Evolutionary conservation across 352 stramenopile species (phyloP).

Genomic region (Pythium phragmitis): DNA sequence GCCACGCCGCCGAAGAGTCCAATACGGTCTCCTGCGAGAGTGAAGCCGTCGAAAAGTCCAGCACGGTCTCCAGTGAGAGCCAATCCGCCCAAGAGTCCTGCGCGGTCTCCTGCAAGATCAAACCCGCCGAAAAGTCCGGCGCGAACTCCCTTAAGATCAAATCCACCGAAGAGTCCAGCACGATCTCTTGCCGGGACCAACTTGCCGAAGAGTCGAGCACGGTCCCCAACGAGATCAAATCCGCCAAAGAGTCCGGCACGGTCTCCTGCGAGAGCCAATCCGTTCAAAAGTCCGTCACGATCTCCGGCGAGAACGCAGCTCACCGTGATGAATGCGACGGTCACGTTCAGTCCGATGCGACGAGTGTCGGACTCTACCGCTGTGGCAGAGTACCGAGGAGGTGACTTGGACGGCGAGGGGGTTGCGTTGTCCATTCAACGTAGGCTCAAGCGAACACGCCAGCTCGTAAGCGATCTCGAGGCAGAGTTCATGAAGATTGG

Average conservation of each 20-base stretch:
- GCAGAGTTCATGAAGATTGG: constrained; percentile 27
- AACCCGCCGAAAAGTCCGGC: neutral
- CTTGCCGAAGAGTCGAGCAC: neutral
- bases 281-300: neutral
- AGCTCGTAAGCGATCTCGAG: constrained; percentile 23
- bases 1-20: neutral
- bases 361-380: neutral
- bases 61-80: too few relatives aligned
- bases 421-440: constrained; percentile 6
- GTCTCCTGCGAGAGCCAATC: neutral
- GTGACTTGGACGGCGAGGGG: neutral
- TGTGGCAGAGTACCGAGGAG: neutral
- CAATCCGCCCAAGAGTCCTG: neutral
- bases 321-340: neutral
- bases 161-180: neutral
- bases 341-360: constrained; percentile 8
- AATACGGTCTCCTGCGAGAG: too few relatives aligned
- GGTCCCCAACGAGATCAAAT: too few relatives aligned
- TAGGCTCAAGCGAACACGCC: constrained; percentile 19
- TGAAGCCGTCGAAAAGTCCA: neutral
- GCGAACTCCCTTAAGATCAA: neutral
- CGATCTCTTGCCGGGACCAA: too few relatives aligned
- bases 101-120: too few relatives aligned
- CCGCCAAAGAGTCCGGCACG: neutral
- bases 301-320: neutral